A percentile compares a stretch with the other conserved stretches of the same genome.
These are phyloP conservation scores for Leccinum olivaceopallidum DNA, from an alignment of 768 basidiomycete species.

Conservation along the genomic window DNA sequence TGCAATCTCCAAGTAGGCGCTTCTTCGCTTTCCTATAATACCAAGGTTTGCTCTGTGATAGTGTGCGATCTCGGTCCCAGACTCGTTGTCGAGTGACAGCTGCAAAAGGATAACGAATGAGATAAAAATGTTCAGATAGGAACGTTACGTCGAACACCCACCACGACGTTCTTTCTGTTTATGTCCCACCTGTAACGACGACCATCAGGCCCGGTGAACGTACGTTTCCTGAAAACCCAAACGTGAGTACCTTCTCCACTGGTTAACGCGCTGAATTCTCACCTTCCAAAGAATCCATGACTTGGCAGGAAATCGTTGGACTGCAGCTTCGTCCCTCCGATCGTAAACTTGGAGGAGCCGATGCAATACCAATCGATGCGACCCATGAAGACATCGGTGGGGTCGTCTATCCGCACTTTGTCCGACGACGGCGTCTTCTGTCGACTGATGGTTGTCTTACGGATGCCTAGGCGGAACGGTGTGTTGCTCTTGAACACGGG, in stretches of 20 bases:
- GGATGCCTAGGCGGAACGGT: conserved; percentile 20
- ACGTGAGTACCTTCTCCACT: background rate
- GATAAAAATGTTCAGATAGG: background rate
- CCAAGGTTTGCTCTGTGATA: conserved; percentile 27
- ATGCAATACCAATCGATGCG: conserved; percentile 35
- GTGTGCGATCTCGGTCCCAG: conserved; percentile 17
- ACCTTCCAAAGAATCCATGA: conserved; percentile 22
- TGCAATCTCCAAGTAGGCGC: conserved; percentile 24
- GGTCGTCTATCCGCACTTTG: conserved; percentile 12
- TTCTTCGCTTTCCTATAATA: conserved; percentile 24
- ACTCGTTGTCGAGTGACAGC: conserved; percentile 22
- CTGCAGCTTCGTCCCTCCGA: conserved; percentile 28
- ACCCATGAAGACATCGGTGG: conserved; percentile 29
- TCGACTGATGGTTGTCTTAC: conserved; percentile 22
- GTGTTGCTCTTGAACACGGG: conserved; percentile 30
- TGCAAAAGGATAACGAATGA: conserved; percentile 2
- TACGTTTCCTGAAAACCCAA: conserved; percentile 19
- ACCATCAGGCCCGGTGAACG: conserved; percentile 35
- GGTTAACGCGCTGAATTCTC: background rate
- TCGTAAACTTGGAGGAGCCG: conserved; percentile 31
- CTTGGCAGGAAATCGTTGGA: conserved; percentile 27
- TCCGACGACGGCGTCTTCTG: conserved; percentile 3
- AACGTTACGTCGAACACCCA: conserved; percentile 1
- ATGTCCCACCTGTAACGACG: conserved; percentile 36
- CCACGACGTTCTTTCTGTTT: conserved; percentile 8